phyloP scores from a whole-genome alignment of 306 rosid species.

The Dryas octopetala region DNA sequence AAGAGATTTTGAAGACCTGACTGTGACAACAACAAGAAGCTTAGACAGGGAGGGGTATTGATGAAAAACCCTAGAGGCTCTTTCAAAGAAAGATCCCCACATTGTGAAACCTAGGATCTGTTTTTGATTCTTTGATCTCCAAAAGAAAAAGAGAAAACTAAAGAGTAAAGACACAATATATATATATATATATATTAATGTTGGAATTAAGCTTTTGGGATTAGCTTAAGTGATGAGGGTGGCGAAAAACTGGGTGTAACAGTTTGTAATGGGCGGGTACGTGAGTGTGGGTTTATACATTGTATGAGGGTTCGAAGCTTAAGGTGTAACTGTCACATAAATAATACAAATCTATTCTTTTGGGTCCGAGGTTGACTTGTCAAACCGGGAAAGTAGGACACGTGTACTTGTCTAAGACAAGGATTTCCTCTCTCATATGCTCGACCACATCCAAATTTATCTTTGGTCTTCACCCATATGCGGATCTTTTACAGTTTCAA shows the following conservation, averaged over 20 bases:
- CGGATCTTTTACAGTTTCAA: no score
- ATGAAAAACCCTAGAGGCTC: constrained; percentile 42
- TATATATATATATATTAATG: neutral
- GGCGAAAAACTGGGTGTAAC: neutral
- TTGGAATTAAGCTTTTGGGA: neutral
- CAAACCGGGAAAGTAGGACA: neutral
- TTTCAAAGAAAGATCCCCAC: constrained; percentile 48
- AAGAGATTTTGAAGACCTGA: constrained; percentile 31
- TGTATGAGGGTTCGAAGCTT: neutral
- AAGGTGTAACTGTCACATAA: constrained; percentile 3
- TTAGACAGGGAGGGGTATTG: constrained; percentile 41
- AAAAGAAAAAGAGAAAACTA: neutral
- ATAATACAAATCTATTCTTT: neutral
- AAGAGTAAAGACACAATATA: no score
- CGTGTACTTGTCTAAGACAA: neutral
- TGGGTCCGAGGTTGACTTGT: constrained; percentile 11
- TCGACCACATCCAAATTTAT: no score
- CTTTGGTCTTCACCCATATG: no score
- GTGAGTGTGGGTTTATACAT: neutral
- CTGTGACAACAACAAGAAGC: constrained; percentile 48
- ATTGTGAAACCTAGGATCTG: constrained; percentile 20
- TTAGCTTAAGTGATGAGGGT: neutral
- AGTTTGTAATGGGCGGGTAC: neutral
- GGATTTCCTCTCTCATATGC: no score
- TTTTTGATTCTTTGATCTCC: neutral